Percentiles rank a stretch among this genome's conserved stretches.
Evolutionary conservation across 2,329 filamentous ascomycete species (phyloP).

Genomic region (Verticillium nonalfalfae): DNA sequence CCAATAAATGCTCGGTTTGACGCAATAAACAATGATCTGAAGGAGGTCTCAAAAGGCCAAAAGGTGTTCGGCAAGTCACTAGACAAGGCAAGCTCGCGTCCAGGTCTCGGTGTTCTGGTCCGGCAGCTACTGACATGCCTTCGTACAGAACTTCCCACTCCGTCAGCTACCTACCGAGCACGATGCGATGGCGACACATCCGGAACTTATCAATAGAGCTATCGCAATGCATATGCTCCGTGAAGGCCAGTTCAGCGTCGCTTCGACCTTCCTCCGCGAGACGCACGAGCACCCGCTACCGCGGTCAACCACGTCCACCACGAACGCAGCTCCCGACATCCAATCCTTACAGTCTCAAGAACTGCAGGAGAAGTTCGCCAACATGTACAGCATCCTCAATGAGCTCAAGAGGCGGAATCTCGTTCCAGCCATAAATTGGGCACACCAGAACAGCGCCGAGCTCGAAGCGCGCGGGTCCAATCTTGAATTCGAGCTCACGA

Average conservation of each 20-base stretch:
- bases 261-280: conserved; percentile 78
- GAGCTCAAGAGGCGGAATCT: conserved; percentile 71
- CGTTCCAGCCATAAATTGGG: conserved; percentile 81
- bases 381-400: conserved; percentile 86
- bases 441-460: conserved; percentile 59
- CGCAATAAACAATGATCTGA: conserved; percentile 71
- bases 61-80: conserved; percentile 80
- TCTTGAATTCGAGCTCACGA: conserved; percentile 89
- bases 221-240: conserved; percentile 91
- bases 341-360: conserved; percentile 56
- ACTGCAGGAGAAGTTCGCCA: conserved; percentile 74
- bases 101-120: not conserved
- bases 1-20: conserved; percentile 79
- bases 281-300: conserved; percentile 33
- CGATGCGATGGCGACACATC: conserved; percentile 42
- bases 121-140: conserved; percentile 13
- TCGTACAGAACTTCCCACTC: conserved; percentile 26
- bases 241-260: conserved; percentile 88
- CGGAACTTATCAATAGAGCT: conserved; percentile 66
- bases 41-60: conserved; percentile 74
- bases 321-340: conserved; percentile 30
- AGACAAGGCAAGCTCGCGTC: conserved; percentile 56
- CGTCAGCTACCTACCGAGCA: conserved; percentile 71
- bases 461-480: conserved; percentile 83
- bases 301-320: conserved; percentile 4